phyloP scores from a whole-genome alignment of 2,329 filamentous ascomycete species.

The Trichoderma sp. region DNA sequence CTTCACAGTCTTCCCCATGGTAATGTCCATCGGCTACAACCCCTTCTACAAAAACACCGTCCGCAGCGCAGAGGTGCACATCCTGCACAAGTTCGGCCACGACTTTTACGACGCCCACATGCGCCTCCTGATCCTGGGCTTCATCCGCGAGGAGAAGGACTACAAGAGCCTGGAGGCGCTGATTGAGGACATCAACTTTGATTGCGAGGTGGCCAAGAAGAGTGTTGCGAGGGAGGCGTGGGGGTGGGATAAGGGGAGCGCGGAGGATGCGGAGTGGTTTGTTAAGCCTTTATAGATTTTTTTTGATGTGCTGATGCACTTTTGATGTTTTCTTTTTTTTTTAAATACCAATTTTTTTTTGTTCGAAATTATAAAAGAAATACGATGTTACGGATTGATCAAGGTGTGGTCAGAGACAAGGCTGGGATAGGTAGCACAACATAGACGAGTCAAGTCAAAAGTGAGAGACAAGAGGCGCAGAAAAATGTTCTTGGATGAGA shows the following conservation, averaged over 20 bases:
- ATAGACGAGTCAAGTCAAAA: conserved; percentile 1
- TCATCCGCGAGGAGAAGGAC: conserved; percentile 86
- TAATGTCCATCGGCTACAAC: conserved; percentile 95
- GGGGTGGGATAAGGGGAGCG: conserved; percentile 46
- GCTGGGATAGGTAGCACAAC: neutral
- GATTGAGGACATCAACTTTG: conserved; percentile 83
- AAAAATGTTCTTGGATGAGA: neutral
- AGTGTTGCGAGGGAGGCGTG: conserved; percentile 72
- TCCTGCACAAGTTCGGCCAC: conserved; percentile 73
- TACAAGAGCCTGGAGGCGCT: conserved; percentile 83
- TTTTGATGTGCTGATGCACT: neutral
- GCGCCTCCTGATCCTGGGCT: conserved; percentile 80
- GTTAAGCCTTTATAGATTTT: conserved; percentile 36
- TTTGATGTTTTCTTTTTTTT: neutral
- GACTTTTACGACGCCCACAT: conserved; percentile 88
- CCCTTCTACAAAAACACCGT: conserved; percentile 94
- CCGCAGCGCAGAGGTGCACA: conserved; percentile 85
- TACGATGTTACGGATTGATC: neutral
- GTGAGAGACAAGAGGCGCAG: neutral
- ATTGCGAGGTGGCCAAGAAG: conserved; percentile 79
- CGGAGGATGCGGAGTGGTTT: conserved; percentile 46
- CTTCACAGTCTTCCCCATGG: conserved; percentile 72
- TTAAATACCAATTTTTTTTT: neutral
- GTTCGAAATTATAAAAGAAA: neutral
- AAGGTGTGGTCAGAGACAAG: neutral